Evolutionary conservation across 2,329 filamentous ascomycete species (phyloP), one percentile per base, ranked within the genome.

Genomic region (Exophiala sp.): DNA sequence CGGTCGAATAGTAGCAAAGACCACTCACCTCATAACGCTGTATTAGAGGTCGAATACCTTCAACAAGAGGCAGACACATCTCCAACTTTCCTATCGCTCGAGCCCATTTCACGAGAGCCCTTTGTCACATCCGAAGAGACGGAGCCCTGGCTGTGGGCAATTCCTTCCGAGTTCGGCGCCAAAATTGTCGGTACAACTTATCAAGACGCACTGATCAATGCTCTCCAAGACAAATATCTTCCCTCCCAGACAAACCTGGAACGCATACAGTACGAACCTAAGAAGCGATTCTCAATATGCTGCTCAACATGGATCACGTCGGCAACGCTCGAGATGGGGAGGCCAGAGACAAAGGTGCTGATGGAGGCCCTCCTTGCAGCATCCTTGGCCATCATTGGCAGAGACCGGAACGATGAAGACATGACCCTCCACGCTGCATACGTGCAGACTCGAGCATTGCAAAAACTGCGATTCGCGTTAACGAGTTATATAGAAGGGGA

Each of bases 341-440:
- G 40, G n/a, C 44, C 47, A 18, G 55, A 58, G 33, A 52, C 52
- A 18, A 35, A 45, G 34, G 55, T 58, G 9, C 33, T 59, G 47
- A 59, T 56, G 43, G 50, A 59, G 34, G 54, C 57, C 10, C 43
- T 53, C 2, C 40, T 57, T 5, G 57, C 50, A 3, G 53, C 57
- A 9, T 52, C 57, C 3, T 39, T 59, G 21, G 50, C 57, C n/a
- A 52, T 57, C 14, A 48, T 53, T 12, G 54, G 57, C n/a, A 45
- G 54, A 42, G 54, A 59, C 11, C 41, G 40, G 29, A 43, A 46
- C 14, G 47, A 59, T 18, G 20, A 46, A 12, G 54, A 54, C 6
- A 48, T 57, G 43, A 38, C 35, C 12, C 45, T 59, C 16, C 47
- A 55, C 20, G 50, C 44, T 10, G 54, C 54, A 12, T 57, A 50